phyloP scores from a whole-genome alignment of 2,329 filamentous ascomycete species.

The Fusarium duplospermum region DNA sequence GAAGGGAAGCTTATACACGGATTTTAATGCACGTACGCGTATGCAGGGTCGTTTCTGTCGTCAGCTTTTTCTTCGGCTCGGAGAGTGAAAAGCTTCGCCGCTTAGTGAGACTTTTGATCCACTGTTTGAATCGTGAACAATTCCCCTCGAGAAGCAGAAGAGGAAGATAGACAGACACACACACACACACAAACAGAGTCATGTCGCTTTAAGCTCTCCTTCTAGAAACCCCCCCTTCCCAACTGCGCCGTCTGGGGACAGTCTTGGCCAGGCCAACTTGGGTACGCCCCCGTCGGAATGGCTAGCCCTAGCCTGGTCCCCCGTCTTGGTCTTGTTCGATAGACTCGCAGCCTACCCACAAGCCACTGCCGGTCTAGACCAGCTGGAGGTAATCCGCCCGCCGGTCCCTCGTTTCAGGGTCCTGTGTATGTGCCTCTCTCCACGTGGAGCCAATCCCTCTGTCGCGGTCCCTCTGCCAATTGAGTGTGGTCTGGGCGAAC shows the following conservation, averaged over 20 bases:
- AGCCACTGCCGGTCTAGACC: conserved; percentile 1
- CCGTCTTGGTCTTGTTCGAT: neutral
- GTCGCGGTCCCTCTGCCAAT: neutral
- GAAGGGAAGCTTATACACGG: neutral
- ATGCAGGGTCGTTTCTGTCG: neutral
- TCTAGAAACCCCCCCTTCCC: conserved; percentile 3
- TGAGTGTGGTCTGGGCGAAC: conserved; percentile 18
- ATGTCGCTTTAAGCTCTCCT: conserved; percentile 23
- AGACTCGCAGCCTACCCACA: neutral
- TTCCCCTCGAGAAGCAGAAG: neutral
- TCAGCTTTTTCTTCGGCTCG: neutral
- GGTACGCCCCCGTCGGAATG: neutral
- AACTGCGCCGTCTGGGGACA: neutral
- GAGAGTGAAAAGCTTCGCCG: neutral
- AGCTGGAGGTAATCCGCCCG: neutral
- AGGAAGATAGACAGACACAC: neutral
- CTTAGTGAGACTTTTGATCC: neutral
- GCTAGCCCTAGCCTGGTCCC: neutral
- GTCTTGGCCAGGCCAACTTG: neutral
- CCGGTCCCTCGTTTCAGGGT: conserved; percentile 20
- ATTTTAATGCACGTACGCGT: neutral
- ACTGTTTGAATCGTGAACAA: neutral
- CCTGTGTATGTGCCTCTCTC: neutral
- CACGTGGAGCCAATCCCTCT: neutral
- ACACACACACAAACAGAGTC: neutral